These are phyloP conservation scores for Paecilomyces niveus DNA, from an alignment of 2,329 filamentous ascomycete genomes.

Conservation along the genomic window DNA sequence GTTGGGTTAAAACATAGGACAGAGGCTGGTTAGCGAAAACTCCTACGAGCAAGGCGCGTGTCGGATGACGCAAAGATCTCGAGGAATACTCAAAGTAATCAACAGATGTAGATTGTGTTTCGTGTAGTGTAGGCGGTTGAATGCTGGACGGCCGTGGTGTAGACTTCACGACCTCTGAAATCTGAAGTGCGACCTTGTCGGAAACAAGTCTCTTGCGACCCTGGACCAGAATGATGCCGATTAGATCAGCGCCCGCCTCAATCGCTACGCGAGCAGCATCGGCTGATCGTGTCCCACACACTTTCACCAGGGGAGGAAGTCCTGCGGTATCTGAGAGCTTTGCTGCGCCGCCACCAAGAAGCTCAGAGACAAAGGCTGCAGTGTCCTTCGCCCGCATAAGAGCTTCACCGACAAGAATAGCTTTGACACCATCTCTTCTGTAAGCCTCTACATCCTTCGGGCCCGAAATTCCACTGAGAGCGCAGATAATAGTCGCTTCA, in stretches of 20 bases:
- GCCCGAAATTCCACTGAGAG: slow-evolving; percentile 86
- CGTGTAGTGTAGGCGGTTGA: slow-evolving; percentile 8
- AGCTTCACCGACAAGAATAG: slow-evolving; percentile 89
- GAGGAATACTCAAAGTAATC: slow-evolving; percentile 66
- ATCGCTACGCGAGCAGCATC: slow-evolving; percentile 76
- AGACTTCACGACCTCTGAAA: slow-evolving; percentile 68
- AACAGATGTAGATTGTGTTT: slow-evolving; percentile 19
- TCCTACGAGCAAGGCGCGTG: slow-evolving; percentile 73
- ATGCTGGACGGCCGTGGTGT: slow-evolving; percentile 23
- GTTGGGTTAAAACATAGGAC: slow-evolving; percentile 70
- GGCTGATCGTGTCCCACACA: slow-evolving; percentile 80
- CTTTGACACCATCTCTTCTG: slow-evolving; percentile 81
- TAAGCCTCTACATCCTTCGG: slow-evolving; percentile 84
- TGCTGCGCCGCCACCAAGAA: slow-evolving; percentile 56
- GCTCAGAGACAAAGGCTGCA: slow-evolving; percentile 70
- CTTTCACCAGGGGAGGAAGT: slow-evolving; percentile 68
- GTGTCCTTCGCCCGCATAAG: slow-evolving; percentile 88
- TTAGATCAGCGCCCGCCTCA: slow-evolving; percentile 79
- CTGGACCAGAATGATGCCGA: slow-evolving; percentile 87
- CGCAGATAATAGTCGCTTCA: slow-evolving; percentile 79
- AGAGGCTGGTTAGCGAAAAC: slow-evolving; percentile 92
- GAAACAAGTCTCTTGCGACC: slow-evolving; percentile 73
- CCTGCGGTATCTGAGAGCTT: slow-evolving; percentile 12
- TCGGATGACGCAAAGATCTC: slow-evolving; percentile 42
- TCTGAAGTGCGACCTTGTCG: slow-evolving; percentile 69